Evolutionary conservation across 2,329 filamentous ascomycete genomes (phyloP), one percentile per base, ranked within the genome.

Genomic region (Ilyonectria sp.): DNA sequence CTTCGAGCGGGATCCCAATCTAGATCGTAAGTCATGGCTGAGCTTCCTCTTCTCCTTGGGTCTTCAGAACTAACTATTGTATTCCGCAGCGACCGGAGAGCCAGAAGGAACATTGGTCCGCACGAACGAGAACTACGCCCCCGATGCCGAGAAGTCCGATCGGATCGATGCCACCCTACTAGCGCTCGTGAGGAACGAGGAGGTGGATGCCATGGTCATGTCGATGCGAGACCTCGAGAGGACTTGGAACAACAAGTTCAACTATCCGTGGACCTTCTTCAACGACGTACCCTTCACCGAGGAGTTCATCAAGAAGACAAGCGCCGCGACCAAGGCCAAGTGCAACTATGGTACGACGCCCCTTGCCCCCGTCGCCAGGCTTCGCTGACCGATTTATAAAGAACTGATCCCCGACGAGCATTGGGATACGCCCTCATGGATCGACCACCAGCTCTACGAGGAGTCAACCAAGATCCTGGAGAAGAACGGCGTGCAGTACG

Each of bases 211-310:
- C 53, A 93, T 99, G 86, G 85, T 98, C 29, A 89, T 92, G 78
- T 94, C 94, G 29, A 99, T 99, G 94, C 83, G 83, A 62, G 95
- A 99, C 78, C 87, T 99, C 67, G 96, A 99, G 83, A 86, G 92
- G 72, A 98, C 95, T 1, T 99, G 95, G 94, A 99, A 99, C 78
- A 86, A 90, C 86, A 99, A 99, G 79, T 99, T 98, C 89, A 99
- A 99, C 85, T 99, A 99, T 79, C 96, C 96, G 0, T 99, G 96
- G 94, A 98, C 94, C 9, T 99, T 99, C 81, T 97, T 99, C 87
- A 99, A 99, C 83, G 95, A 99, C 78, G 91, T 93, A 59, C 93
- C 94, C 17, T 99, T 99, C 78, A 91, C 92, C 3, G 93, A 96
- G 17, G 95, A 98, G 76, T 99, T 99, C 85, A 98, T 97, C 84